Evolutionary conservation across 2,329 filamentous ascomycete species (phyloP).

Genomic region (Rasamsonia emersonii): DNA sequence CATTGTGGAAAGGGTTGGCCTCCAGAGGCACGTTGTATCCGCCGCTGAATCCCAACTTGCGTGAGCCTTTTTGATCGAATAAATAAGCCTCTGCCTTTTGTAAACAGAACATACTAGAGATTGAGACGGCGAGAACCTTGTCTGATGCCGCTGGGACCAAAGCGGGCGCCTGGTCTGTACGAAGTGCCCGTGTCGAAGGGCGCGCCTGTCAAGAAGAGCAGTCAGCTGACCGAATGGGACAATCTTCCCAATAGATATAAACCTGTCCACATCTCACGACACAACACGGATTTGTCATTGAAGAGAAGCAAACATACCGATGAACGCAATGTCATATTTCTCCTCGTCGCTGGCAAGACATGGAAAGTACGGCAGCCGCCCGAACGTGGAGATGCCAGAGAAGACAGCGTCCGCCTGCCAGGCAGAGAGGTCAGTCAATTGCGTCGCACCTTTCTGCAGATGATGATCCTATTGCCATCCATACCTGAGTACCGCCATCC

Average conservation of each 20-base stretch:
- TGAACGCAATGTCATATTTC: slow-evolving; percentile 77
- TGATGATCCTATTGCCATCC: slow-evolving; percentile 9
- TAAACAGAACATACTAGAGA: slow-evolving; percentile 61
- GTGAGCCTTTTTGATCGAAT: slow-evolving; percentile 29
- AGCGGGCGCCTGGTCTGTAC: slow-evolving; percentile 74
- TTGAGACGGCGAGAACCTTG: slow-evolving; percentile 80
- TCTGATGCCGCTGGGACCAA: slow-evolving; percentile 75
- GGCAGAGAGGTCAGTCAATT: slow-evolving; percentile 4
- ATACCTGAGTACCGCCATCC: slow-evolving; percentile 72
- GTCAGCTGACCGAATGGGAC: too few relatives aligned
- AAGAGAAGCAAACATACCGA: slow-evolving; percentile 45
- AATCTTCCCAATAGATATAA: too few relatives aligned
- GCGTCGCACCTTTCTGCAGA: not conserved
- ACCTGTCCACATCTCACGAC: not conserved
- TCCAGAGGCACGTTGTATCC: slow-evolving; percentile 77
- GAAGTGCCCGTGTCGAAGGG: slow-evolving; percentile 83
- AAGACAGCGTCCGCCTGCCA: slow-evolving; percentile 74
- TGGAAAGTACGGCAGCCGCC: slow-evolving; percentile 66
- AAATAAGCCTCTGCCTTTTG: slow-evolving; percentile 20
- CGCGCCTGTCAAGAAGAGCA: too few relatives aligned
- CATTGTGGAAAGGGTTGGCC: slow-evolving; percentile 73
- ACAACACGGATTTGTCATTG: not conserved
- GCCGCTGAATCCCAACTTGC: slow-evolving; percentile 54
- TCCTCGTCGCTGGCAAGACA: slow-evolving; percentile 63
- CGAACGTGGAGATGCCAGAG: slow-evolving; percentile 80